Percentiles rank a stretch among this genome's conserved stretches.
phyloP scores from a whole-genome alignment of 1,139 yeast species.

The Nakaseomyces sp. region DNA sequence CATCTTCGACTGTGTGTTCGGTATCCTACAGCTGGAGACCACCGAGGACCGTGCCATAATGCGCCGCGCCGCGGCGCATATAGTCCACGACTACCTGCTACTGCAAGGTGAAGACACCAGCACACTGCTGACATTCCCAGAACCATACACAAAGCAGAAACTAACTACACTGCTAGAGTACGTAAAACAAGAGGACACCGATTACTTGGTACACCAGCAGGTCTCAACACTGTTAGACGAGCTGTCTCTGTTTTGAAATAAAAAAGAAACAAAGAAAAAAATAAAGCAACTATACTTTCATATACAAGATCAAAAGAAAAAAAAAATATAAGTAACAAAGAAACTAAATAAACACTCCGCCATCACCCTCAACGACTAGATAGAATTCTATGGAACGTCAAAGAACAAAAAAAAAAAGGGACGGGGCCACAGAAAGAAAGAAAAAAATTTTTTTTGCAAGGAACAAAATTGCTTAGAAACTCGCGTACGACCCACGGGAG shows the following conservation, averaged over 20 bases:
- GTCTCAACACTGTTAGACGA: conserved; percentile 16
- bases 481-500: too few species aligned
- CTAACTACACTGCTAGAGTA: conserved; percentile 40
- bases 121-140: conserved; percentile 38
- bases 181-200: conserved; percentile 41
- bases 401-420: neutral
- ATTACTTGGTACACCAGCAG: conserved; percentile 52
- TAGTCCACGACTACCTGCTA: conserved; percentile 55
- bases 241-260: neutral
- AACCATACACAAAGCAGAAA: conserved; percentile 35
- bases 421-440: neutral
- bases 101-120: conserved; percentile 24
- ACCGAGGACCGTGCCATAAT: conserved; percentile 33
- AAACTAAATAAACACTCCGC: neutral
- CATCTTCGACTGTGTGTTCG: conserved; percentile 66
- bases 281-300: too few species aligned
- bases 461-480: neutral
- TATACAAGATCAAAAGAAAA: too few species aligned
- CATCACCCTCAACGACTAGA: neutral
- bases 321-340: neutral
- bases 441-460: neutral
- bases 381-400: neutral
- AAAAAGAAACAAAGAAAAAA: too few species aligned
- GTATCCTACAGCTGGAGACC: conserved; percentile 57
- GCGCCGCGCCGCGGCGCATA: conserved; percentile 67